These are phyloP conservation scores for Fusarium mundagurra DNA, from an alignment of 2,329 filamentous ascomycete species.

Conservation along the genomic window DNA sequence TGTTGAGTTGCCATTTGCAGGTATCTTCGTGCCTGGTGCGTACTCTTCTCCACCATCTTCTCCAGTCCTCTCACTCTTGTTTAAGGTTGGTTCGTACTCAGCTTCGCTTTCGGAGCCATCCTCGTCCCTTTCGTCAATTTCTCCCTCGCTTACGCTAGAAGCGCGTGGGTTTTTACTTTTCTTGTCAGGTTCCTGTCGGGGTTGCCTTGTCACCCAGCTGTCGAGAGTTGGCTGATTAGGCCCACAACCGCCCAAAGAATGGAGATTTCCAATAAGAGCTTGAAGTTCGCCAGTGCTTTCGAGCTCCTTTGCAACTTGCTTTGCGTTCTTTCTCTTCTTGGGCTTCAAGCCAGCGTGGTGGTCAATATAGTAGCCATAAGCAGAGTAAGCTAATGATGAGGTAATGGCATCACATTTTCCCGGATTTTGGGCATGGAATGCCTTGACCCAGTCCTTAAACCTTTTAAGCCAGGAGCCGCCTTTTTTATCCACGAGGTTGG, in stretches of 20 bases:
- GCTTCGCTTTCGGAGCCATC: conserved; percentile 41
- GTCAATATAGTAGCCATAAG: conserved; percentile 47
- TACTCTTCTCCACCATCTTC: conserved; percentile 7
- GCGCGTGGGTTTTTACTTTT: conserved; percentile 32
- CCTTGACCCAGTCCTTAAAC: conserved; percentile 49
- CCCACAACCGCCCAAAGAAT: not conserved
- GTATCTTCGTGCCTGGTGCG: not conserved
- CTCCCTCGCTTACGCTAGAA: conserved; percentile 36
- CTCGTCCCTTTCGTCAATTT: conserved; percentile 12
- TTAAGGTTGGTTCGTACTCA: conserved; percentile 40
- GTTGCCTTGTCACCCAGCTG: conserved; percentile 6
- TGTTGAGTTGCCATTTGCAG: conserved; percentile 20
- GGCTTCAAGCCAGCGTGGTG: conserved; percentile 43
- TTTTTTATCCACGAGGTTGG: conserved; percentile 40
- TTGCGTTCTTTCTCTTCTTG: conserved; percentile 48
- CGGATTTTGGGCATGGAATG: conserved; percentile 44
- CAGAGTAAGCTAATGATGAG: conserved; percentile 36
- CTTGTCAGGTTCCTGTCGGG: conserved; percentile 1
- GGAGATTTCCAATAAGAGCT: conserved; percentile 34
- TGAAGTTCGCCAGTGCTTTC: conserved; percentile 40
- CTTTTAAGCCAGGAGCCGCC: conserved; percentile 49
- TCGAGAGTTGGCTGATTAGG: conserved; percentile 10
- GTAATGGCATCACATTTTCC: conserved; percentile 37
- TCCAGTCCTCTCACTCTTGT: conserved; percentile 15
- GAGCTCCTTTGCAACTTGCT: conserved; percentile 42